Base-by-base conservation (phyloP, 2,329 filamentous ascomycete genomes). In the Claviceps africana region DNA sequence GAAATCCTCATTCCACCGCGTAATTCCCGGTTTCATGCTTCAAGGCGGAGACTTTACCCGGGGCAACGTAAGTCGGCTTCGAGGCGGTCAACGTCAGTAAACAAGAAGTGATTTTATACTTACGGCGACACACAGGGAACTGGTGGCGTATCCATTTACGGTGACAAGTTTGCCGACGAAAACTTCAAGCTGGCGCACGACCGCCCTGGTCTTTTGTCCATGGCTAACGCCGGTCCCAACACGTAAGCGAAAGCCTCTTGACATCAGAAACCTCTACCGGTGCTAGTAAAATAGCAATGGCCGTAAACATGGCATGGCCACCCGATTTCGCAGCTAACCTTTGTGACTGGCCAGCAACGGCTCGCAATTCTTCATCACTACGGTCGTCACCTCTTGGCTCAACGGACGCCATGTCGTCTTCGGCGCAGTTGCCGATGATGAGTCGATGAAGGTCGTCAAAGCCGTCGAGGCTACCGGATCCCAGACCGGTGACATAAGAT, bases 361-460 rank as follows among this genome's bases (percentile, higher is more conserved):
- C 64, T 95, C 88, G 50, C 91, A 97, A 72, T 97, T 97, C 79
- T 97, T 97, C 78, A 75, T 97, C 67, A 97, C 91, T 64, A 97
- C 91, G 53, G 88, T 95, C 49, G 78, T 83, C 55, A 97, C 93
- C 55, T 83, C 83, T 52, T 95, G 95, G 78, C 77, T 93, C 61
- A 79, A 93, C 68, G 81, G 80, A 65, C 85, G 85, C 69, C 87
- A 93, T 77, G 85, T 89, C 70, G 86, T 89, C 67, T 90, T 90
- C 72, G 88, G 87, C 67, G 76, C 86, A 73, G 85, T 90, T 47
- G 72, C 72, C 54, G 74, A 77, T 56, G 55, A 67, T 1, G 58
- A 68, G 45, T 74, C 71, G 53, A 60, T 80, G 67, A 62, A 69
- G 31, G 58, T 82, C 53, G 79, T 85, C 68, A 76, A 72, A 72